phyloP scores from a whole-genome alignment of 1,284 basidiomycete genomes.

The Cystobasidiaceae sp. region DNA sequence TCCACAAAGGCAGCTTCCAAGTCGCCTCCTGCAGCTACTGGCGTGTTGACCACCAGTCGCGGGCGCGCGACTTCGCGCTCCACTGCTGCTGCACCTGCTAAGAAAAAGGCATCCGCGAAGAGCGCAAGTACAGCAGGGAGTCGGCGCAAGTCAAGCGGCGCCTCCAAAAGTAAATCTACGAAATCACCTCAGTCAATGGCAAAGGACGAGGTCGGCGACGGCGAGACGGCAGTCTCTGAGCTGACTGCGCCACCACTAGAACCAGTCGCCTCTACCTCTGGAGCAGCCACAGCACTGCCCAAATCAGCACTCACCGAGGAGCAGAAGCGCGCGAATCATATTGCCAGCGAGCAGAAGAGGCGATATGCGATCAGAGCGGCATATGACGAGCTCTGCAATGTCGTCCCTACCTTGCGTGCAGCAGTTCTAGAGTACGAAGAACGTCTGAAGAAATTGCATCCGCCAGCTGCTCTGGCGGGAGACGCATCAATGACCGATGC shows the following conservation, averaged over 20 bases:
- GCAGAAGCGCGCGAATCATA: constrained; percentile 87
- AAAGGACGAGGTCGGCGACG: neutral
- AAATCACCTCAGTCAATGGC: neutral
- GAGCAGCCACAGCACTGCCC: neutral
- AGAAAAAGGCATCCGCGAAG: constrained; percentile 4
- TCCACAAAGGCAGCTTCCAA: neutral
- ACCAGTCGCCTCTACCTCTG: neutral
- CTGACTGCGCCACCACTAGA: neutral
- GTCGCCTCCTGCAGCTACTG: neutral
- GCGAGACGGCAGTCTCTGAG: neutral
- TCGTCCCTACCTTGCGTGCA: constrained; percentile 69
- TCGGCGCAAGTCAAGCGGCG: neutral
- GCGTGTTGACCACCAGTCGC: neutral
- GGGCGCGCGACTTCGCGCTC: neutral
- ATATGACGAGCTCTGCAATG: constrained; percentile 74
- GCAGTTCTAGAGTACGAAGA: constrained; percentile 51
- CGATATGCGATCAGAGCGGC: constrained; percentile 82
- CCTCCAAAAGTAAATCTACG: neutral
- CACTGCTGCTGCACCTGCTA: neutral
- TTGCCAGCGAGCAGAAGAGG: constrained; percentile 84
- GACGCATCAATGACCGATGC: neutral
- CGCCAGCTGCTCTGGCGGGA: neutral
- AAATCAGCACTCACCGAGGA: constrained; percentile 64
- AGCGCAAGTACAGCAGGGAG: neutral
- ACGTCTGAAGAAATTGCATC: constrained; percentile 38